A percentile compares a stretch with the other conserved stretches of the same genome.
phyloP scores from a whole-genome alignment of 352 stramenopile genomes.

The Globisporangium parvum region DNA sequence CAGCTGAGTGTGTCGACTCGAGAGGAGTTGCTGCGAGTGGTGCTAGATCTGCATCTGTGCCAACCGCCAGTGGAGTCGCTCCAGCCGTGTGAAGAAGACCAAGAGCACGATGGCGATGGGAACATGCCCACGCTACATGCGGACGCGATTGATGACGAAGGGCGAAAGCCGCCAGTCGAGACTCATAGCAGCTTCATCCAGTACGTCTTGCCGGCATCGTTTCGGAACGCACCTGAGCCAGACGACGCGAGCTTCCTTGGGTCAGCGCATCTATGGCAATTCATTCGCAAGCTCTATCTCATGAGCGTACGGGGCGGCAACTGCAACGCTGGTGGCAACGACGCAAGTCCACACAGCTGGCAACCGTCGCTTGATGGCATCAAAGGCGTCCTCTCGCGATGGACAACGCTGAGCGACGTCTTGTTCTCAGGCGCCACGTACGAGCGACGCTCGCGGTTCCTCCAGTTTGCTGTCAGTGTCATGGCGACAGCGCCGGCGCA shows the following conservation, averaged over 20 bases:
- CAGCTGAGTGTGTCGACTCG: background rate
- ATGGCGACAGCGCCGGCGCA: background rate
- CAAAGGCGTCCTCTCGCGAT: background rate
- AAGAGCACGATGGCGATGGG: too few relatives aligned
- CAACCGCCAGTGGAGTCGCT: background rate
- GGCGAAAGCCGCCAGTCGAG: background rate
- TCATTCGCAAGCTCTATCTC: slow-evolving; percentile 20
- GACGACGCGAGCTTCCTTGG: slow-evolving; percentile 23
- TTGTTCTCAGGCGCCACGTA: background rate
- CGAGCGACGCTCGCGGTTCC: slow-evolving; percentile 5
- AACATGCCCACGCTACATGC: too few relatives aligned
- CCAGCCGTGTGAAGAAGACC: too few relatives aligned
- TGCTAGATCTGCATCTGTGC: slow-evolving; percentile 7
- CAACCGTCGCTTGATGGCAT: background rate
- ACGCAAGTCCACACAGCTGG: too few relatives aligned
- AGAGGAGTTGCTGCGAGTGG: slow-evolving; percentile 3
- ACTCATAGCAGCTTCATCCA: slow-evolving; percentile 1
- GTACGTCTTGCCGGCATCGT: slow-evolving; percentile 6
- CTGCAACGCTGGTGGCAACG: too few relatives aligned
- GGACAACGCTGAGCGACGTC: slow-evolving; percentile 3
- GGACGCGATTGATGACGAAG: background rate
- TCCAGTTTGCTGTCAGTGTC: slow-evolving; percentile 2
- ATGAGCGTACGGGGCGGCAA: background rate
- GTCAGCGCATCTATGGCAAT: slow-evolving; percentile 21
- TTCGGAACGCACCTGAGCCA: slow-evolving; percentile 13